These are phyloP conservation scores for Leishmania guyanensis DNA, from an alignment of 208 protist species.

Conservation along the genomic window DNA sequence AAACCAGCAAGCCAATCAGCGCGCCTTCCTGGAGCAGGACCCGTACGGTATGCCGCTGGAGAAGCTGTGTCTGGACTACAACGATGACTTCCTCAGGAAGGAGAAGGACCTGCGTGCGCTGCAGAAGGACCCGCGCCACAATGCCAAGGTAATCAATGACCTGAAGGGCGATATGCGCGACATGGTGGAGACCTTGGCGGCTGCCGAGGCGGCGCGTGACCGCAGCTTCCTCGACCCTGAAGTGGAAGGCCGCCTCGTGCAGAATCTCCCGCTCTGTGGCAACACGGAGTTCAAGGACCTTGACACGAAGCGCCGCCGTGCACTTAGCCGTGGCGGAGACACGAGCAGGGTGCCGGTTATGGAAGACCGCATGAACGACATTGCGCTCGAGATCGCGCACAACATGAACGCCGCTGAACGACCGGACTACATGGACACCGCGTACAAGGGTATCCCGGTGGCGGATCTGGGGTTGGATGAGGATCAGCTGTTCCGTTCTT, in stretches of 20 bases:
- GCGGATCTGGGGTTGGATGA: slow-evolving; percentile 65
- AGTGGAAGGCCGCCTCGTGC: slow-evolving; percentile 54
- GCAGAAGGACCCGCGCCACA: slow-evolving; percentile 51
- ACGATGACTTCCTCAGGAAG: slow-evolving; percentile 48
- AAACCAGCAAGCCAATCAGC: slow-evolving; percentile 37
- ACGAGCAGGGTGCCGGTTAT: slow-evolving; percentile 44
- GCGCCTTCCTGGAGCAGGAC: slow-evolving; percentile 63
- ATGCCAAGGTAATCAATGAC: slow-evolving; percentile 50
- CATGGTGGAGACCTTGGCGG: slow-evolving; percentile 50
- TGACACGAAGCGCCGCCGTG: slow-evolving; percentile 58
- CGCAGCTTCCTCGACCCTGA: slow-evolving; percentile 69
- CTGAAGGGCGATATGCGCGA: slow-evolving; percentile 51
- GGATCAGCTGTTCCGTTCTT: slow-evolving; percentile 52
- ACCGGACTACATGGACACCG: slow-evolving; percentile 51
- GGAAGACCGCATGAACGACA: slow-evolving; percentile 75
- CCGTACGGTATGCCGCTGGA: slow-evolving; percentile 71
- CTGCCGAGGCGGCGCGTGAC: slow-evolving; percentile 46
- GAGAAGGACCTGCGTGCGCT: slow-evolving; percentile 63
- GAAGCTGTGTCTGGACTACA: slow-evolving; percentile 64
- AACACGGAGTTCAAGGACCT: slow-evolving; percentile 62
- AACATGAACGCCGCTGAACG: slow-evolving; percentile 70
- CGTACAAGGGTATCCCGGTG: slow-evolving; percentile 61
- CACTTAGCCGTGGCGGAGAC: slow-evolving; percentile 39
- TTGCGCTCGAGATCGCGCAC: slow-evolving; percentile 66
- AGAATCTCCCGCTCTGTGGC: slow-evolving; percentile 54